Evolutionary conservation across 768 basidiomycete genomes (phyloP), one percentile per base, ranked within the genome.

Genomic region (Pleurotus djamor): DNA sequence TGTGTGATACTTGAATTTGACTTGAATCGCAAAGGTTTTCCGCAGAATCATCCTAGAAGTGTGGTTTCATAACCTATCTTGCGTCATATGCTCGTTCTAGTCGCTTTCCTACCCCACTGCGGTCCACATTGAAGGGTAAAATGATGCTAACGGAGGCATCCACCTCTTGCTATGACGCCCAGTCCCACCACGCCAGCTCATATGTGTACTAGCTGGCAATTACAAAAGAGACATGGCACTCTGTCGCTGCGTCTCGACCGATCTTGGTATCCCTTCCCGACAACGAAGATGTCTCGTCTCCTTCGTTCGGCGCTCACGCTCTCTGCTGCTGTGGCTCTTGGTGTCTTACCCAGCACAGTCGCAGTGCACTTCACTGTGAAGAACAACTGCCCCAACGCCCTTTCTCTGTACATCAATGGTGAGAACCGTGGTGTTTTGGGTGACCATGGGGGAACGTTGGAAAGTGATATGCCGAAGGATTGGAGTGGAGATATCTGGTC

Each of bases 401-500:
- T 56, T 17, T 34, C 54, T n/a, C 54, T 56, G 37, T 56, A 32
- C 28, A 44, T 56, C 36, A 56, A 56, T 2, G 54, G 54, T 38
- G 54, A 56, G 41, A 43, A 56, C 41, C 36, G 54, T 14, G 54
- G 54, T 28, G 54, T 56, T 17, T 10, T 56, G 54, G 54, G 54
- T 6, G 44, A 56, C 28, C 36, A 33, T 10, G 54, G 54, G 5
- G 54, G 54, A 32, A 56, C 13, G 14, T 37, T 56, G 21, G 38
- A 56, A 17, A 43, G 41, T 41, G 54, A 56, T 44, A 41, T 56
- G 41, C 54, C 54, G 54, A 56, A 34, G 38, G 54, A 56, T 38
- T 56, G 54, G 54, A 44, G n/a, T 14, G 54, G 54, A 43, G 54
- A 56, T 32, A 56, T 56, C 36, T 56, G 54, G 54, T 43, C 54